These are phyloP conservation scores for Blastobotrys malaysiensis DNA, from an alignment of 1,139 yeast genomes.

Conservation along the genomic window DNA sequence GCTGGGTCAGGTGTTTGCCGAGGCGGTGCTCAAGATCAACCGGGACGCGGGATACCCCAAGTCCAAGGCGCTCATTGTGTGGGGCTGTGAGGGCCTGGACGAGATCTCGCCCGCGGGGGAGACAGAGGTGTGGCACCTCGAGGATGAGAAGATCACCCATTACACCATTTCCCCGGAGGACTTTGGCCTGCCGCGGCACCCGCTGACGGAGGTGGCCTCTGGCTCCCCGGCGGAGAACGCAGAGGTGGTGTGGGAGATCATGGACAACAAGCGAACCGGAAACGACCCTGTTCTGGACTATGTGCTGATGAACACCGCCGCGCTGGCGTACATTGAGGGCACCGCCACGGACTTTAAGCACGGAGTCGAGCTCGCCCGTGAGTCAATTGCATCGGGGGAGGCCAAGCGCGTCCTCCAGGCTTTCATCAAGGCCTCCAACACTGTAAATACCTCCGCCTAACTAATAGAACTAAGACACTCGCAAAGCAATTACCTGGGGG, in stretches of 20 bases:
- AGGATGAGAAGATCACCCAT: slow-evolving; percentile 32
- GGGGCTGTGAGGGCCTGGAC: slow-evolving; percentile 86
- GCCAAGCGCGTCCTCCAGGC: slow-evolving; percentile 56
- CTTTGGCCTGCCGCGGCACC: slow-evolving; percentile 76
- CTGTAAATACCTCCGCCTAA: neutral
- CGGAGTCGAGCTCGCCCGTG: slow-evolving; percentile 71
- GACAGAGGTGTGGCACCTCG: slow-evolving; percentile 71
- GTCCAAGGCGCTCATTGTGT: slow-evolving; percentile 73
- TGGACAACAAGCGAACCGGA: slow-evolving; percentile 48
- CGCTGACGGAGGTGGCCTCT: slow-evolving; percentile 60
- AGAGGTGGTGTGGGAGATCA: slow-evolving; percentile 47
- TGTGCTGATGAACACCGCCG: slow-evolving; percentile 80
- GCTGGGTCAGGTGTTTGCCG: slow-evolving; percentile 78
- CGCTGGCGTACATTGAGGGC: slow-evolving; percentile 76
- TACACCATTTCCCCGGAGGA: slow-evolving; percentile 44
- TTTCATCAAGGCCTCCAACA: slow-evolving; percentile 44
- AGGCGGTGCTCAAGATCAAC: slow-evolving; percentile 62
- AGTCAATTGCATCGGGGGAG: slow-evolving; percentile 58
- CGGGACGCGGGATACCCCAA: slow-evolving; percentile 40
- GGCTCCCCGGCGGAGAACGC: slow-evolving; percentile 91
- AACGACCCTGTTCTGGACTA: slow-evolving; percentile 74
- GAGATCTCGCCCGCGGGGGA: slow-evolving; percentile 87
- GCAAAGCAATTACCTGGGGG: neutral
- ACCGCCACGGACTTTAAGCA: slow-evolving; percentile 59
- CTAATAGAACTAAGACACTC: neutral